phyloP scores from a whole-genome alignment of 768 basidiomycete species.

The Lactarius hatsudake region DNA sequence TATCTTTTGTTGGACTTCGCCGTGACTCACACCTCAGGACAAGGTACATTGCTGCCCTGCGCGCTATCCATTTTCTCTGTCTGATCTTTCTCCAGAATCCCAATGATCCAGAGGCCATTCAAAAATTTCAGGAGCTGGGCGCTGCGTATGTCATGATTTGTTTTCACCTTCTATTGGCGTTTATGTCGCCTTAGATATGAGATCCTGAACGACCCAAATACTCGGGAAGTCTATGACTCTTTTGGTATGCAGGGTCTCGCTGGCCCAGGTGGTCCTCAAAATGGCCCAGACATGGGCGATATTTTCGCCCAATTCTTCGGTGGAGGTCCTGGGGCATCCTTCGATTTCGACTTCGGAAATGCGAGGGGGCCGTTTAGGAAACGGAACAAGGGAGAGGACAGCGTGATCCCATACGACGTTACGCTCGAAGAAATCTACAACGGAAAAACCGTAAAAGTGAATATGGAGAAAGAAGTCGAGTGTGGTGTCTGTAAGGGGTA shows the following conservation, averaged over 20 bases:
- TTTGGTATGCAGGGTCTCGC: constrained; percentile 69
- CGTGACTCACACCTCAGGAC: constrained; percentile 46
- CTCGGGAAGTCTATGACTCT: constrained; percentile 68
- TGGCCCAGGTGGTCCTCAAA: constrained; percentile 43
- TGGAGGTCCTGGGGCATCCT: constrained; percentile 52
- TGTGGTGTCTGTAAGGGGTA: constrained; percentile 84
- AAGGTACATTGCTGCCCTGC: constrained; percentile 45
- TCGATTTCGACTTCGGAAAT: constrained; percentile 60
- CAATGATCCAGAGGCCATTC: constrained; percentile 78
- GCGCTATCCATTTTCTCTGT: not conserved
- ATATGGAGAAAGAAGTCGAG: constrained; percentile 79
- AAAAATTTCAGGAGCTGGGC: constrained; percentile 85
- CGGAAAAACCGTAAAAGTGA: constrained; percentile 85
- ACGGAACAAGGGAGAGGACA: constrained; percentile 64
- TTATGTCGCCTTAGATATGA: constrained; percentile 58
- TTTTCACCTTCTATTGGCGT: not conserved
- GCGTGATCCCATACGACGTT: constrained; percentile 76
- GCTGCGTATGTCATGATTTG: constrained; percentile 59
- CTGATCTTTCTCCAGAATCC: constrained; percentile 60
- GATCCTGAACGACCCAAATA: constrained; percentile 67
- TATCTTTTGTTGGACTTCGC: constrained; percentile 17
- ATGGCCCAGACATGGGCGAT: constrained; percentile 56
- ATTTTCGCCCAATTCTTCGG: constrained; percentile 74
- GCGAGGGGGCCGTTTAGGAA: constrained; percentile 33
- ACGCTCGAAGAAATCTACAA: constrained; percentile 91